Conservation (phyloP, 148 eudicot genomes). For the Hydrangea macrophylla region DNA sequence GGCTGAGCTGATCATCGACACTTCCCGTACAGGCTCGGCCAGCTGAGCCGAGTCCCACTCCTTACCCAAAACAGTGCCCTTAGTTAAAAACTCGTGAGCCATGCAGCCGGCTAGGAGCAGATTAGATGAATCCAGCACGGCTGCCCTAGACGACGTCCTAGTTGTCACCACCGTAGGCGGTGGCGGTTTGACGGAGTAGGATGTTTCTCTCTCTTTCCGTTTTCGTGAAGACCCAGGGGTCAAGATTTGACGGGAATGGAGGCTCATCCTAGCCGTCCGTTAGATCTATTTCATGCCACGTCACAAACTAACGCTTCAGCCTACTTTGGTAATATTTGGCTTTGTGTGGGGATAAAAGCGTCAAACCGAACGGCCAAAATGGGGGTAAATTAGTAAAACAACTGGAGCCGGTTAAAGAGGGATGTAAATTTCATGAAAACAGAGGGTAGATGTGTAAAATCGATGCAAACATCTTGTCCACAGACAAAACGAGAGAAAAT, state of each 20-base stretch:
- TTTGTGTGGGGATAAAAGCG: conserved; percentile 12
- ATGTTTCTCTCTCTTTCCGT: conserved; percentile 56
- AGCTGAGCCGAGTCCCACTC: conserved; percentile 62
- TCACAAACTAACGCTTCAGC: not conserved
- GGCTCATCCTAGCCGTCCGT: conserved; percentile 58
- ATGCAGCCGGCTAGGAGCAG: conserved; percentile 70
- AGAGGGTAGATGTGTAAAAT: not conserved
- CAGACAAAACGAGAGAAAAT: not conserved
- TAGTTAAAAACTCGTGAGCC: conserved; percentile 68
- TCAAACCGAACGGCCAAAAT: not conserved
- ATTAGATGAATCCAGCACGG: conserved; percentile 37
- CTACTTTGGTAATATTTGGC: too few species aligned
- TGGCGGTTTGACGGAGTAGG: conserved; percentile 9
- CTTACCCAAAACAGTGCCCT: conserved; percentile 66
- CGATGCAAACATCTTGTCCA: not conserved
- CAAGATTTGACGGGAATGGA: conserved; percentile 30
- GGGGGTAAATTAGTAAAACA: not conserved
- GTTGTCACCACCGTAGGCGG: not conserved
- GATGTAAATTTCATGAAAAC: not conserved
- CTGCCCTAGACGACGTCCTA: conserved; percentile 18
- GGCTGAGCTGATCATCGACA: conserved; percentile 13
- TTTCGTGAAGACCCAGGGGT: conserved; percentile 48
- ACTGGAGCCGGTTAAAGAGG: not conserved
- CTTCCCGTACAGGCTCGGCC: conserved; percentile 39
- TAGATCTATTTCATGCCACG: not conserved